These are phyloP conservation scores for Brassica nigra DNA, from an alignment of 345 rosid species.

Conservation along the genomic window DNA sequence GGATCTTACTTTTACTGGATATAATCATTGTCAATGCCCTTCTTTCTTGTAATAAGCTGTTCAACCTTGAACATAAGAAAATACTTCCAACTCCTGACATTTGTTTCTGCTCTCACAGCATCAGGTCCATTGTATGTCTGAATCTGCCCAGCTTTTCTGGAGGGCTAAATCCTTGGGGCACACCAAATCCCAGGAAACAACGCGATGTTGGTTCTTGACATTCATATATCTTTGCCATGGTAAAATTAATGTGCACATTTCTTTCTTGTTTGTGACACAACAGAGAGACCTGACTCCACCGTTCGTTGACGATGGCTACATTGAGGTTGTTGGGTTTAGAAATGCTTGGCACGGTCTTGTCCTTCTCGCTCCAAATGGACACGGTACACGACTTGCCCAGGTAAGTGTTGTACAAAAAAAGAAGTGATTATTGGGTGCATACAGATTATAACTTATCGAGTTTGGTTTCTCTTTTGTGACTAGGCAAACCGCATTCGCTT, in stretches of 20 bases:
- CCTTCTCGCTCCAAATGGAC: slow-evolving; percentile 80
- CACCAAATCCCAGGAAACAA: slow-evolving; percentile 40
- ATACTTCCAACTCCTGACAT: slow-evolving; percentile 14
- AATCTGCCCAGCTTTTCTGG: slow-evolving; percentile 98
- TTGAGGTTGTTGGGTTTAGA: slow-evolving; percentile 91
- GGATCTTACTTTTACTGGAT: neutral
- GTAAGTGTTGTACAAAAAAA: slow-evolving; percentile 14
- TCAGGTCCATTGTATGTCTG: slow-evolving; percentile 85
- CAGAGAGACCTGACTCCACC: slow-evolving; percentile 90
- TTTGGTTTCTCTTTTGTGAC: neutral
- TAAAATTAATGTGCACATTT: slow-evolving; percentile 2
- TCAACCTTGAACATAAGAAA: neutral
- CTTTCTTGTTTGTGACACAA: slow-evolving; percentile 24
- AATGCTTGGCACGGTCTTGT: slow-evolving; percentile 99
- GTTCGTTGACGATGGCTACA: slow-evolving; percentile 77
- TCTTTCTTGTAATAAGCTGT: neutral
- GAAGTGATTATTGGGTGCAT: slow-evolving; percentile 11
- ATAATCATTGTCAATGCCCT: neutral
- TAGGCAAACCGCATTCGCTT: slow-evolving; percentile 83
- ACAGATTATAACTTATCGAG: neutral
- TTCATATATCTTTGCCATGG: neutral
- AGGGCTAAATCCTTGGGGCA: slow-evolving; percentile 96
- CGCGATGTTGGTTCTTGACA: slow-evolving; percentile 40
- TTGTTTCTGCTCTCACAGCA: slow-evolving; percentile 27
- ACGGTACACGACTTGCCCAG: slow-evolving; percentile 79